Base-by-base conservation (phyloP, 768 basidiomycete genomes). In the Lentinula guzmanii region DNA sequence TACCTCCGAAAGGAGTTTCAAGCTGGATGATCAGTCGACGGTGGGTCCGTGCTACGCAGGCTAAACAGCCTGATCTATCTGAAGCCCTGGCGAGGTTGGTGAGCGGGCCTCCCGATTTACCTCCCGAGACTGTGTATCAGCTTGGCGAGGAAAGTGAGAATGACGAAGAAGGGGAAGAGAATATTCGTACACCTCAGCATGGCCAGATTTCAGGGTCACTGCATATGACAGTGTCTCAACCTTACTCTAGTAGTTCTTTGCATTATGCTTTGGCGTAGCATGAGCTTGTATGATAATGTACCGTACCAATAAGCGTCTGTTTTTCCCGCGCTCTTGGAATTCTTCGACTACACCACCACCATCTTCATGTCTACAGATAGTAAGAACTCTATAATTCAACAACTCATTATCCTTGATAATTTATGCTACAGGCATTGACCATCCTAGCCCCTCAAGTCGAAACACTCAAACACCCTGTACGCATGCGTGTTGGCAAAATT, bases 11-110 rank as follows among this genome's bases (percentile, higher is more conserved):
- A 62, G 87, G 86, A 1, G 77, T 86, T 8, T 77, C 84, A 5
- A 76, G 77, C 18, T 91, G 90, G 90, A 91, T 91, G 90, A 76
- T 91, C 63, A 90, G 89, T 70, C 78, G 78, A 67, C 72, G 80
- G 18, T 91, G 90, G 90, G 64, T 85, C 54, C 72, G 72, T 34
- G 66, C 70, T 45, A 72, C 81, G 54, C 74, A 73, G 62, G 64
- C 51, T 7, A 72, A 70, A 42, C 79, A 81, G 15, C 79, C 79
- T 5, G 87, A 87, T 65, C 69, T 88, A 1, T 66, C 70, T 10
- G 72, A 73, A 11, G 63, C 71, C 48, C 43, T 89, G 45, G 70
- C 72, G 59, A 79, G 78, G 31, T 67, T 80, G 6, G 72, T 86
- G 8, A 69, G 76, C 11, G 82, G 85, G 41, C 72, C 76, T 0